phyloP scores from a whole-genome alignment of 352 stramenopile genomes.

The Globisporangium spinosum region DNA sequence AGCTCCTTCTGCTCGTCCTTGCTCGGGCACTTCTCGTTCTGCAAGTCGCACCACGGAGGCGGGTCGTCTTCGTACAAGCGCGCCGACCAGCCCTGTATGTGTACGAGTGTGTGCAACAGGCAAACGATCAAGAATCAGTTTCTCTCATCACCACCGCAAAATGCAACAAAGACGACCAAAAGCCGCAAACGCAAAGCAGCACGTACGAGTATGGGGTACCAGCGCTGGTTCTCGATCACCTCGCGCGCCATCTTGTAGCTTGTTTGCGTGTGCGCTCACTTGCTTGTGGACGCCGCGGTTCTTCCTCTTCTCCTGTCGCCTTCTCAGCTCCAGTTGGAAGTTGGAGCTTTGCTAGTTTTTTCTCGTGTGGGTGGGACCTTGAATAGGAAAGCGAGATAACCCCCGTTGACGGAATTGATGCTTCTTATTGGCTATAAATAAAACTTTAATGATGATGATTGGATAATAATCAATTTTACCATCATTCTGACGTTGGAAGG shows the following conservation, averaged over 20 bases:
- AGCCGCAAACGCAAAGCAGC: neutral
- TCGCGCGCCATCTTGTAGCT: constrained; percentile 36
- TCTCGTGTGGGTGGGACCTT: neutral
- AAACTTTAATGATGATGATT: neutral
- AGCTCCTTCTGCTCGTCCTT: constrained; percentile 61
- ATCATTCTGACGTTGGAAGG: neutral
- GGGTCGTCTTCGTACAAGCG: constrained; percentile 68
- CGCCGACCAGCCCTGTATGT: constrained; percentile 70
- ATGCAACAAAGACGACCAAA: neutral
- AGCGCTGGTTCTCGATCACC: constrained; percentile 87
- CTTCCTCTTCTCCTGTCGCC: neutral
- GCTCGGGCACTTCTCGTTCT: constrained; percentile 34
- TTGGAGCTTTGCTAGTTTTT: neutral
- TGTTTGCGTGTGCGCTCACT: neutral
- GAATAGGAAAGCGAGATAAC: neutral
- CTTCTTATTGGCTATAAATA: neutral
- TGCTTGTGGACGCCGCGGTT: neutral
- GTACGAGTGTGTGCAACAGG: neutral
- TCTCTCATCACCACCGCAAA: neutral
- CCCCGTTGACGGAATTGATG: neutral
- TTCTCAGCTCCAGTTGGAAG: neutral
- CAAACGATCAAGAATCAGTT: neutral
- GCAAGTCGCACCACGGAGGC: constrained; percentile 58
- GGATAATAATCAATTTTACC: neutral
- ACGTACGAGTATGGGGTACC: constrained; percentile 74